phyloP scores from a whole-genome alignment of 306 rosid species.

The Lathyrus sativus region DNA sequence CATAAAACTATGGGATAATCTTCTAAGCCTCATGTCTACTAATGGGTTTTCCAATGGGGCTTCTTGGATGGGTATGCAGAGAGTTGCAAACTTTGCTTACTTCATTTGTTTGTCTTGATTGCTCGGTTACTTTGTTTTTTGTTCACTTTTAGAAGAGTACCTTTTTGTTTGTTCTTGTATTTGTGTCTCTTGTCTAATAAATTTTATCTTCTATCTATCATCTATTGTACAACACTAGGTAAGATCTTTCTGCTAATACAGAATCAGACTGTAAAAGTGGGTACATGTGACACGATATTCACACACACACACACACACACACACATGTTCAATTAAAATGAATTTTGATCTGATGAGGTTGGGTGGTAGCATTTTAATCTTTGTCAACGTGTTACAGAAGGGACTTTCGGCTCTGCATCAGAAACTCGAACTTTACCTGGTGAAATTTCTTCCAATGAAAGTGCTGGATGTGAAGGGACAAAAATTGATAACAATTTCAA shows the following conservation, averaged over 20 bases:
- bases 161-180: conserved; percentile 10
- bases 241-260: conserved; percentile 7
- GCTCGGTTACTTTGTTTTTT: conserved; percentile 5
- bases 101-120: conserved; percentile 23
- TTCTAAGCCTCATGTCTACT: conserved; percentile 9
- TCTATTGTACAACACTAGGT: background rate
- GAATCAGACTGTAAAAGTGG: conserved; percentile 23
- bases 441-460: conserved; percentile 38
- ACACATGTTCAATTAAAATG: conserved; percentile 29
- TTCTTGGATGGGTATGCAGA: conserved; percentile 23
- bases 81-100: conserved; percentile 19
- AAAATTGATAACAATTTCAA: conserved; percentile 43
- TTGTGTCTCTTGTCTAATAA: conserved; percentile 17
- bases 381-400: conserved; percentile 47
- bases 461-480: conserved; percentile 42
- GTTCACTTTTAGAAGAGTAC: conserved; percentile 6
- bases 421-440: conserved; percentile 38
- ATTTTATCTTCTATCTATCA: background rate
- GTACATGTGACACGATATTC: conserved; percentile 4
- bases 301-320: background rate
- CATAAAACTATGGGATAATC: background rate
- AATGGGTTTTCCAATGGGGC: background rate
- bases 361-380: conserved; percentile 12
- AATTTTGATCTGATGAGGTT: conserved; percentile 21
- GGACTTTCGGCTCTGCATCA: conserved; percentile 30